These are phyloP conservation scores for Phytophthora megakarya DNA, from an alignment of 352 stramenopile genomes.

Conservation along the genomic window DNA sequence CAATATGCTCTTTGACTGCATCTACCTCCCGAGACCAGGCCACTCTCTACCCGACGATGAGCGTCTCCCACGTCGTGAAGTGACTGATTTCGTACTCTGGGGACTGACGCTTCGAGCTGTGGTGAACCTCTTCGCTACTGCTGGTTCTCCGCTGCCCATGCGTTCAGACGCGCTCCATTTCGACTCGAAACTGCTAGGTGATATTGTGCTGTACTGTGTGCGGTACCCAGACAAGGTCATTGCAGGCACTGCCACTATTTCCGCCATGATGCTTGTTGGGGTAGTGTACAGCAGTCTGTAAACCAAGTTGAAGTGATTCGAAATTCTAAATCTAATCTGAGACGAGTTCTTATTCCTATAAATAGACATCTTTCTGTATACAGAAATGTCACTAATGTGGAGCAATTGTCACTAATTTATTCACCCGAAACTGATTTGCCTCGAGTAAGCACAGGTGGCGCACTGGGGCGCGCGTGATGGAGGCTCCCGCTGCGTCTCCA, in stretches of 20 bases:
- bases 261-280: constrained; percentile 47
- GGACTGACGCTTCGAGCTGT: constrained; percentile 80
- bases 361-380: no score
- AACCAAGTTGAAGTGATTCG: no score
- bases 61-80: constrained; percentile 37
- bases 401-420: no score
- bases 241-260: constrained; percentile 45
- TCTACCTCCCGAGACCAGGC: constrained; percentile 76
- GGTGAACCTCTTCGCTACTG: constrained; percentile 50
- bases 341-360: no score
- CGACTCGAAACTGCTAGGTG: constrained; percentile 53
- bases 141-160: constrained; percentile 52
- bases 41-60: constrained; percentile 49
- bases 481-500: constrained; percentile 25
- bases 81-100: constrained; percentile 86
- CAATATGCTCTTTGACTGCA: constrained; percentile 65
- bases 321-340: no score
- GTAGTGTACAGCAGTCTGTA: constrained; percentile 51
- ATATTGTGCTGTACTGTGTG: constrained; percentile 57
- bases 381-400: no score
- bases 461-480: constrained; percentile 18
- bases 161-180: constrained; percentile 59
- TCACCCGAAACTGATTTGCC: constrained; percentile 29
- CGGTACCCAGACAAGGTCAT: constrained; percentile 59
- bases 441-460: not conserved